A percentile compares a stretch with the other conserved stretches of the same genome.
Conservation (phyloP, 371 early-diverging fungal species). For the Phascolomyces articulosus region DNA sequence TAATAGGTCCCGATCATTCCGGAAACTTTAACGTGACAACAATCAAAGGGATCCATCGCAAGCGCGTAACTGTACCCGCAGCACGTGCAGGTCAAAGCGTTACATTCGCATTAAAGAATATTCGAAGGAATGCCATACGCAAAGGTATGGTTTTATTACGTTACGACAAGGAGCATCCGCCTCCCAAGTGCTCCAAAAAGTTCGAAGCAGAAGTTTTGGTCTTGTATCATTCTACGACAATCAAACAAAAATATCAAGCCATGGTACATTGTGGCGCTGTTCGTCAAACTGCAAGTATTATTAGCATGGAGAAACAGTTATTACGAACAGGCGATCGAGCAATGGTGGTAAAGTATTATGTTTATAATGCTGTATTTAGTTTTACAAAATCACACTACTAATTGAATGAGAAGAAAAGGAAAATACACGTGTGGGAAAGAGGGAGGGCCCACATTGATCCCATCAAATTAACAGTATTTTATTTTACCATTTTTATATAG, state of each 20-base stretch:
- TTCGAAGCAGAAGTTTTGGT: constrained; percentile 93
- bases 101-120: constrained; percentile 84
- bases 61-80: constrained; percentile 77
- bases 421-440: no score
- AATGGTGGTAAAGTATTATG: constrained; percentile 53
- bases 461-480: no score
- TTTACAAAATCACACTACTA: no score
- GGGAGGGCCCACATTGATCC: no score
- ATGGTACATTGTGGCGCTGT: constrained; percentile 94
- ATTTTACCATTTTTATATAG: no score
- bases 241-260: constrained; percentile 87
- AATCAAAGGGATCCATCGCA: constrained; percentile 89
- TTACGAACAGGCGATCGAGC: constrained; percentile 91
- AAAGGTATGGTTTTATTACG: constrained; percentile 90
- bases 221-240: constrained; percentile 91
- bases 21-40: constrained; percentile 80
- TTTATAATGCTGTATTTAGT: no score
- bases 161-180: constrained; percentile 56
- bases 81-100: constrained; percentile 87
- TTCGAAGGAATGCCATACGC: constrained; percentile 75
- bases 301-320: constrained; percentile 71
- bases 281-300: constrained; percentile 86
- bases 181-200: constrained; percentile 68
- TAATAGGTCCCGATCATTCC: constrained; percentile 84
- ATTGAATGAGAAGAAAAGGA: no score